Percentiles rank a stretch among this genome's conserved stretches.
These are phyloP conservation scores for Cercospora sesami DNA, from an alignment of 2,329 filamentous ascomycete genomes.

Conservation along the genomic window DNA sequence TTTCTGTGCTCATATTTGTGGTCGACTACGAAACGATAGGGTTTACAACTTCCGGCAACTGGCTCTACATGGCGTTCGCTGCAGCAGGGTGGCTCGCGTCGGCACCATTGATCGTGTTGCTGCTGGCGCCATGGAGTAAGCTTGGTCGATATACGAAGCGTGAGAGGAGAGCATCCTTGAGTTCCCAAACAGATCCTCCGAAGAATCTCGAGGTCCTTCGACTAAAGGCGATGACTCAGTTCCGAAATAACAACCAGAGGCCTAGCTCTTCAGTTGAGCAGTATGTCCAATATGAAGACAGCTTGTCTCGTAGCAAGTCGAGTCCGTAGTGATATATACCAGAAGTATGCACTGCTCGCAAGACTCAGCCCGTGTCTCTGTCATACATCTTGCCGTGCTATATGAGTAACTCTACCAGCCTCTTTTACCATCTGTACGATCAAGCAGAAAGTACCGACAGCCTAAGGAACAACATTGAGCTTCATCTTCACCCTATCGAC, in stretches of 20 bases:
- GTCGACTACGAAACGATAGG: constrained; percentile 18
- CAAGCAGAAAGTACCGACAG: background rate
- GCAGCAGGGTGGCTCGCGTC: constrained; percentile 8
- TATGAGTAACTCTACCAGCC: background rate
- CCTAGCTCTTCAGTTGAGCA: background rate
- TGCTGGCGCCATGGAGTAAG: constrained; percentile 14
- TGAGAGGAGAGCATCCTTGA: constrained; percentile 1
- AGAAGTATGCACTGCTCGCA: background rate
- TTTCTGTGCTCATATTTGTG: constrained; percentile 13
- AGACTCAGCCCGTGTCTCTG: background rate
- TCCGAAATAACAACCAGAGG: background rate
- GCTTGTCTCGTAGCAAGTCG: background rate
- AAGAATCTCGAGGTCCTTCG: background rate
- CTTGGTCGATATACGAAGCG: constrained; percentile 17
- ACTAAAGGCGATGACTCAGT: background rate
- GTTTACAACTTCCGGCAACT: constrained; percentile 12
- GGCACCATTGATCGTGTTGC: background rate
- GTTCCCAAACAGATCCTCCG: background rate
- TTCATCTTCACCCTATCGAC: background rate
- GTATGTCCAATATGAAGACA: background rate
- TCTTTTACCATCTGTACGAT: background rate
- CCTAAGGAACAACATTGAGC: background rate
- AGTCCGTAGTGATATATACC: background rate
- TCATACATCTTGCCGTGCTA: background rate
- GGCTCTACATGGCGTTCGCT: constrained; percentile 18